These are phyloP conservation scores for Arabis hirsuta DNA, from an alignment of 345 rosid genomes.

Conservation along the genomic window DNA sequence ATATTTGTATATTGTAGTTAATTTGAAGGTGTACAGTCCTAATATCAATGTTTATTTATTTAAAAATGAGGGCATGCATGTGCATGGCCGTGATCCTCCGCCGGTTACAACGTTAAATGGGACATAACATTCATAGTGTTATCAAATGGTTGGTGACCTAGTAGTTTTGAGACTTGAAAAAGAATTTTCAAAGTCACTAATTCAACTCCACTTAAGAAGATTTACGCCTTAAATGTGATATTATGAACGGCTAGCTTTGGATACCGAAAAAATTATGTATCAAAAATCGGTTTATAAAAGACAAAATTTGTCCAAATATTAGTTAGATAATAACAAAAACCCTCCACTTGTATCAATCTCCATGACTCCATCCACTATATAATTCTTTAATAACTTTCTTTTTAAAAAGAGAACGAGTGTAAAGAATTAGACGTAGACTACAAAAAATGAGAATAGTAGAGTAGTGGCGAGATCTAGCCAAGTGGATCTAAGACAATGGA, in stretches of 20 bases:
- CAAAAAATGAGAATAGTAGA: not conserved
- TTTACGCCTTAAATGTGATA: too few relatives aligned
- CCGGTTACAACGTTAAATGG: constrained; percentile 19
- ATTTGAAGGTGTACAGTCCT: not conserved
- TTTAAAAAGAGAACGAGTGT: constrained; percentile 11
- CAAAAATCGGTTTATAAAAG: too few relatives aligned
- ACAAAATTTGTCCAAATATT: not conserved
- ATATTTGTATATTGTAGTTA: not conserved
- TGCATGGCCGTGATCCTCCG: constrained; percentile 27
- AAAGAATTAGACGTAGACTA: not conserved
- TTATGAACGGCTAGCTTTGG: too few relatives aligned
- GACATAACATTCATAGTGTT: not conserved
- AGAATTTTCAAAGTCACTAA: too few relatives aligned
- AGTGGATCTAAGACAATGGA: constrained; percentile 26
- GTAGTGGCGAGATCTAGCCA: not conserved
- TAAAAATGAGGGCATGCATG: constrained; percentile 22
- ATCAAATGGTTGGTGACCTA: too few relatives aligned
- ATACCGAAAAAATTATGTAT: too few relatives aligned
- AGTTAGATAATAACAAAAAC: not conserved
- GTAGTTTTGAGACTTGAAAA: too few relatives aligned
- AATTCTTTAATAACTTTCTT: not conserved
- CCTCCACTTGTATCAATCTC: constrained; percentile 16
- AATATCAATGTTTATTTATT: not conserved
- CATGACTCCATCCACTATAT: not conserved
- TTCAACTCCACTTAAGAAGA: too few relatives aligned